phyloP scores from a whole-genome alignment of 2,329 filamentous ascomycete genomes.

The Harringtonia aguacate region DNA sequence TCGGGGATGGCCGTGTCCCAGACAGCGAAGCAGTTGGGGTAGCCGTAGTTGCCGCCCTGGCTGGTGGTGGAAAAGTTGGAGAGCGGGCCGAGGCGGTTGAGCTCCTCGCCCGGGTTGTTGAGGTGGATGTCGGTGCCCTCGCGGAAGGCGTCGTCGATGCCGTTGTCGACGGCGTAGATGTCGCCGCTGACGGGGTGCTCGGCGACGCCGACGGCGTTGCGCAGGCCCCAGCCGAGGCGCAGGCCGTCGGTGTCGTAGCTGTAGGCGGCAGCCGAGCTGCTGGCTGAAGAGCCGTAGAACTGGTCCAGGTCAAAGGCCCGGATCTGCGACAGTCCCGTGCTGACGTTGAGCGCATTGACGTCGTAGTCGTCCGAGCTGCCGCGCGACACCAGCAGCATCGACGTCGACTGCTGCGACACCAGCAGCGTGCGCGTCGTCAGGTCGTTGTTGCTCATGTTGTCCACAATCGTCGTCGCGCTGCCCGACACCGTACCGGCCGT shows the following conservation, averaged over 20 bases:
- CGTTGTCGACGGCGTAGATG: conserved; percentile 18
- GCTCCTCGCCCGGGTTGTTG: conserved; percentile 59
- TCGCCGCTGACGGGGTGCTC: conserved; percentile 24
- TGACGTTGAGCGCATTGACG: conserved; percentile 32
- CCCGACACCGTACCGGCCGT: conserved; percentile 29
- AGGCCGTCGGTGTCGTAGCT: conserved; percentile 34
- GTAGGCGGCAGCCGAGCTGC: conserved; percentile 18
- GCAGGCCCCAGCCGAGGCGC: conserved; percentile 51
- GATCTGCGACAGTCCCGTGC: conserved; percentile 54
- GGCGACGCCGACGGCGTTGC: conserved; percentile 58
- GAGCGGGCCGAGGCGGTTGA: conserved; percentile 61
- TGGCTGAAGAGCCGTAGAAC: not conserved
- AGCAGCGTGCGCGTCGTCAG: conserved; percentile 59
- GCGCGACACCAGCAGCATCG: conserved; percentile 48
- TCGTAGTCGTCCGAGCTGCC: conserved; percentile 58
- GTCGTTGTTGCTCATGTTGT: conserved; percentile 46
- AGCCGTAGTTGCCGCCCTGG: conserved; percentile 51
- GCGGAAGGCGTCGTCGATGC: conserved; percentile 34
- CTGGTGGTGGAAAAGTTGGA: conserved; percentile 16
- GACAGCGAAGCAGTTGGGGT: conserved; percentile 57
- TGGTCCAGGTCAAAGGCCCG: conserved; percentile 41
- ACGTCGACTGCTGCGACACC: conserved; percentile 33
- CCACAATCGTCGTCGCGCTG: conserved; percentile 41
- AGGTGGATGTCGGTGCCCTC: conserved; percentile 46
- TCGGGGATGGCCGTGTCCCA: conserved; percentile 45